Percentiles rank a stretch among this genome's conserved stretches.
phyloP scores from a whole-genome alignment of 163 green algal genomes.

The Scenedesmus sp. region DNA sequence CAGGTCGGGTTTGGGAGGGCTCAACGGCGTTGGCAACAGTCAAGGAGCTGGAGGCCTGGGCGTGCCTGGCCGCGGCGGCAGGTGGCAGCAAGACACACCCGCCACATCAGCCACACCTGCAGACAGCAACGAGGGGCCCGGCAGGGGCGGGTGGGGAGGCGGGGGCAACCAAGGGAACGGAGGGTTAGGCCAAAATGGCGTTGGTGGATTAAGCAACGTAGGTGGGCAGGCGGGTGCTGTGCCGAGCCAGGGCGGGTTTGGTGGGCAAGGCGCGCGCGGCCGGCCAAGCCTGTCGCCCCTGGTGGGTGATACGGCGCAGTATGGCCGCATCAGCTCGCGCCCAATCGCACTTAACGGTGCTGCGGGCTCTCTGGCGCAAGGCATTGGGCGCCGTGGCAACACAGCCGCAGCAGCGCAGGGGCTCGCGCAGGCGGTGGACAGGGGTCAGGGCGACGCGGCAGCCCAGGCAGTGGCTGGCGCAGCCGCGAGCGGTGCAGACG shows the following conservation, averaged over 20 bases:
- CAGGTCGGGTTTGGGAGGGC: not conserved
- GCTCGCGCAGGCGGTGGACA: slow-evolving; percentile 8
- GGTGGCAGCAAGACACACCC: not conserved
- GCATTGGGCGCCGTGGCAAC: slow-evolving; percentile 27
- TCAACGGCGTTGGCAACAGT: not conserved
- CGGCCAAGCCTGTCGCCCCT: slow-evolving; percentile 19
- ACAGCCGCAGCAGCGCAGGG: not conserved
- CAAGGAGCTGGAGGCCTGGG: not conserved
- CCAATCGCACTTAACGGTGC: not conserved
- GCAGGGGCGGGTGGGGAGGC: not conserved
- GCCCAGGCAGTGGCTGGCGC: slow-evolving; percentile 30
- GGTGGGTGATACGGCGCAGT: slow-evolving; percentile 18
- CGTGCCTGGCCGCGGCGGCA: not conserved
- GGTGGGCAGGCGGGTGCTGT: not conserved
- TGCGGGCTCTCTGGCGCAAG: not conserved
- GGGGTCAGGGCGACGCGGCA: slow-evolving; percentile 25
- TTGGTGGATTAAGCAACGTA: not conserved
- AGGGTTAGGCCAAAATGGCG: not conserved
- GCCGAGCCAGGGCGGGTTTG: not conserved
- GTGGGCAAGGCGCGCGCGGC: not conserved
- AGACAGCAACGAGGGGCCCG: not conserved
- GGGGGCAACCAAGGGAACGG: not conserved
- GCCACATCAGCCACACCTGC: not conserved
- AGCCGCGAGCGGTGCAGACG: not conserved
- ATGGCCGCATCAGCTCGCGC: not conserved